Percentiles rank a stretch among this genome's conserved stretches.
Conservation (phyloP, 2,329 filamentous ascomycete genomes). For the Trichophyton verrucosum region DNA sequence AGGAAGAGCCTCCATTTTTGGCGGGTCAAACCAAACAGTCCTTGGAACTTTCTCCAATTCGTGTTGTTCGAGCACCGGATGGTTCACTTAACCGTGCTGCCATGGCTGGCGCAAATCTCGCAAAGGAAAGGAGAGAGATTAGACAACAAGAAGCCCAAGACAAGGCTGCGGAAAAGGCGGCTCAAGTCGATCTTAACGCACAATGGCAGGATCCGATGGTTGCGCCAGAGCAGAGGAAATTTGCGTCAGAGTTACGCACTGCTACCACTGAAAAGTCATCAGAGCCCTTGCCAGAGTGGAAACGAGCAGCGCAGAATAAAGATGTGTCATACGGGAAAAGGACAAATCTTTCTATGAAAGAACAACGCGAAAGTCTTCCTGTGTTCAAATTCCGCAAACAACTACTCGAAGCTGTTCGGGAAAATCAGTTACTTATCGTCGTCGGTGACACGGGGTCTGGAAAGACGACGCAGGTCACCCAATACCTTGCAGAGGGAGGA, state of each 20-base stretch:
- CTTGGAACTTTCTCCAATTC: conserved; percentile 83
- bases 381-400: conserved; percentile 81
- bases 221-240: conserved; percentile 68
- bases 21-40: conserved; percentile 95
- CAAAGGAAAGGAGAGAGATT: conserved; percentile 80
- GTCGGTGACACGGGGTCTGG: conserved; percentile 95
- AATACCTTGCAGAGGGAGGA: conserved; percentile 86
- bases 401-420: conserved; percentile 71
- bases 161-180: conserved; percentile 57
- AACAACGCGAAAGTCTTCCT: conserved; percentile 80
- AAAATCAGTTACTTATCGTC: conserved; percentile 87
- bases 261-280: conserved; percentile 47
- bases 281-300: conserved; percentile 82
- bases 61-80: conserved; percentile 93
- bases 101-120: conserved; percentile 78
- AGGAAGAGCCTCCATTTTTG: conserved; percentile 93
- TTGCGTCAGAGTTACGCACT: conserved; percentile 73
- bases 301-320: conserved; percentile 65
- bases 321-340: conserved; percentile 73
- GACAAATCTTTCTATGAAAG: conserved; percentile 83
- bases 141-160: conserved; percentile 79
- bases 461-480: conserved; percentile 92
- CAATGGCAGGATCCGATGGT: conserved; percentile 99
- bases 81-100: conserved; percentile 96
- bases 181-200: conserved; percentile 68